These are phyloP conservation scores for Phytophthora kernoviae DNA, from an alignment of 352 stramenopile genomes.

Conservation along the genomic window DNA sequence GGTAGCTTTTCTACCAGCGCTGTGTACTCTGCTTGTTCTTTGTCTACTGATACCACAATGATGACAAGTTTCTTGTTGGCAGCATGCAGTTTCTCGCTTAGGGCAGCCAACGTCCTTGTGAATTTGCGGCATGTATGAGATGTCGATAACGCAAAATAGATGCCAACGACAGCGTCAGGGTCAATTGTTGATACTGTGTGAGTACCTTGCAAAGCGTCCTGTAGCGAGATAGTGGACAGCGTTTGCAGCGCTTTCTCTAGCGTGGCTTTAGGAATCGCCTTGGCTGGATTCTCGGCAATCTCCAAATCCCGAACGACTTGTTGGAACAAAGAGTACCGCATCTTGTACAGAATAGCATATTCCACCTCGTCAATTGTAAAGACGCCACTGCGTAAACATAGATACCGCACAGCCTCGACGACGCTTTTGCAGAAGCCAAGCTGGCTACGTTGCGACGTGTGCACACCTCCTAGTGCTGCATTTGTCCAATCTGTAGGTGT, in stretches of 20 bases:
- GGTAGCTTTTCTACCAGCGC: slow-evolving; percentile 62
- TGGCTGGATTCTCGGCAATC: slow-evolving; percentile 56
- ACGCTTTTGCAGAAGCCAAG: slow-evolving; percentile 86
- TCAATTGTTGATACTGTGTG: slow-evolving; percentile 61
- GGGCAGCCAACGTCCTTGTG: slow-evolving; percentile 47
- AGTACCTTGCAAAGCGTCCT: slow-evolving; percentile 78
- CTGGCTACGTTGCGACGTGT: slow-evolving; percentile 75
- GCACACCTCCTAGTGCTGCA: slow-evolving; percentile 37
- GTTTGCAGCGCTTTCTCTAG: slow-evolving; percentile 64
- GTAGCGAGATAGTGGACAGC: slow-evolving; percentile 63
- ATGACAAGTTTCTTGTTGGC: slow-evolving; percentile 60
- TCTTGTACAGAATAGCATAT: slow-evolving; percentile 66
- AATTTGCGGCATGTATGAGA: slow-evolving; percentile 57
- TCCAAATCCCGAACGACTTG: slow-evolving; percentile 62
- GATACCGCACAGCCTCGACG: slow-evolving; percentile 73
- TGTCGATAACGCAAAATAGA: slow-evolving; percentile 72
- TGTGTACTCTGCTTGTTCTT: slow-evolving; percentile 62
- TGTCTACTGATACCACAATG: slow-evolving; percentile 81
- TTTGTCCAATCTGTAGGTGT: slow-evolving; percentile 33
- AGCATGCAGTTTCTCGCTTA: slow-evolving; percentile 54
- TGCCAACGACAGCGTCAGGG: slow-evolving; percentile 62
- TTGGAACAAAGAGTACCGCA: slow-evolving; percentile 72
- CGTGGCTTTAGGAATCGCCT: slow-evolving; percentile 46
- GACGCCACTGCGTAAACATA: slow-evolving; percentile 59
- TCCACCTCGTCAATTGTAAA: slow-evolving; percentile 73